Evolutionary conservation across 345 rosid genomes (phyloP).

Genomic region (Arabidopsis arenosa): DNA sequence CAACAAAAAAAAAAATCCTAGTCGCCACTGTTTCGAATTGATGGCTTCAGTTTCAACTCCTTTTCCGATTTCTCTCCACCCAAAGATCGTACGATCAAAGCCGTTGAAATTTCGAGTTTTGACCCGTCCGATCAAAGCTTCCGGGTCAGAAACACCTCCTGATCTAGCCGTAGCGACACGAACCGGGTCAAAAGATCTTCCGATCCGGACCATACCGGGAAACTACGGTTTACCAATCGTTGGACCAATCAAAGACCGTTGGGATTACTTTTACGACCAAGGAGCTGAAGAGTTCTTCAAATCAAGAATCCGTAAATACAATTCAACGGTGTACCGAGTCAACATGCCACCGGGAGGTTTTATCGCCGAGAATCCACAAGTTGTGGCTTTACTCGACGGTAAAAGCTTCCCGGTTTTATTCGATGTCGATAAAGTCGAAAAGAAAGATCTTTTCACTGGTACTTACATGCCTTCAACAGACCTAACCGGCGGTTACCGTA

Average conservation of each 20-base stretch:
- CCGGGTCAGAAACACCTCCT: constrained; percentile 51
- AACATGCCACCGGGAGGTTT: constrained; percentile 91
- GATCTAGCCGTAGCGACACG: constrained; percentile 26
- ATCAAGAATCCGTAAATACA: constrained; percentile 61
- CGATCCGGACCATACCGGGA: constrained; percentile 73
- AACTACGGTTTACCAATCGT: constrained; percentile 69
- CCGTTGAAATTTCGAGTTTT: constrained; percentile 20
- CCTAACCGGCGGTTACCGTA: constrained; percentile 86
- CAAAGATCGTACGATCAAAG: not conserved
- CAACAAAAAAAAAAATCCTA: not conserved
- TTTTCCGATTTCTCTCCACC: constrained; percentile 43
- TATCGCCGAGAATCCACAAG: constrained; percentile 66
- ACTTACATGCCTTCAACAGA: constrained; percentile 86
- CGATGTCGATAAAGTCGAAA: constrained; percentile 80
- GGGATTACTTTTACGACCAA: constrained; percentile 73
- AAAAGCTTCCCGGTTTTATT: constrained; percentile 90
- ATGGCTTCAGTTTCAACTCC: constrained; percentile 47
- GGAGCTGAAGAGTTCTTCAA: constrained; percentile 78
- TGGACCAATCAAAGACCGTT: constrained; percentile 83
- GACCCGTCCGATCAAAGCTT: constrained; percentile 48
- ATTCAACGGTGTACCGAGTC: constrained; percentile 70
- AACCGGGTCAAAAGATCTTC: constrained; percentile 48
- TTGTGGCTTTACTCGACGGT: constrained; percentile 81
- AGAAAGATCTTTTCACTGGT: constrained; percentile 83
- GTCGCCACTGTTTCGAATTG: not conserved